phyloP scores from a whole-genome alignment of 768 basidiomycete genomes.

The Multifurca ochricompacta region DNA sequence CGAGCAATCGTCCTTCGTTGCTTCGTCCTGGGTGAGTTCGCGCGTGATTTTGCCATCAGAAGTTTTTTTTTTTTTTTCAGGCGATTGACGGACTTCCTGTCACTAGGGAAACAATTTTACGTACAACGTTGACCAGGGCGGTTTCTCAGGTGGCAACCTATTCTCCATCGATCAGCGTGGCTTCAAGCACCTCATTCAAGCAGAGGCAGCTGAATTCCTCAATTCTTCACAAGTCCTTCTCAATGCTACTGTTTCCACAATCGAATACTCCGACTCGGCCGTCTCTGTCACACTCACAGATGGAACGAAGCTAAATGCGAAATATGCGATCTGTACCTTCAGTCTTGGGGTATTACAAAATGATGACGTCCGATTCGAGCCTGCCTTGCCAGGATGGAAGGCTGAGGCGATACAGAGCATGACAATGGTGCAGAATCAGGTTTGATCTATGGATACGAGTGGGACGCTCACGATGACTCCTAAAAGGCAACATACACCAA shows the following conservation, averaged over 20 bases:
- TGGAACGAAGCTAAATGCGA: conserved; percentile 26
- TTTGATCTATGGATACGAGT: background rate
- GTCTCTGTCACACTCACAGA: conserved; percentile 34
- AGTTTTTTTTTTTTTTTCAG: too few relatives aligned
- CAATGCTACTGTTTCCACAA: conserved; percentile 40
- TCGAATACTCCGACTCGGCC: conserved; percentile 36
- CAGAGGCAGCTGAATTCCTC: conserved; percentile 50
- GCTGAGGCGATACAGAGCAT: conserved; percentile 54
- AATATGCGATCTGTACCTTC: conserved; percentile 41
- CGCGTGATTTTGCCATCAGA: too few relatives aligned
- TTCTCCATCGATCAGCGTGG: conserved; percentile 55
- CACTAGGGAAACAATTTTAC: conserved; percentile 58
- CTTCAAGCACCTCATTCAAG: conserved; percentile 46
- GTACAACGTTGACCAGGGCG: conserved; percentile 40
- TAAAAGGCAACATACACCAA: background rate
- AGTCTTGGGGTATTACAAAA: conserved; percentile 28
- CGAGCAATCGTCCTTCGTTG: conserved; percentile 48
- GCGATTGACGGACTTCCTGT: background rate
- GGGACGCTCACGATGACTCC: background rate
- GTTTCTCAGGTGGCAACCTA: conserved; percentile 46
- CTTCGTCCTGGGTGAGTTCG: conserved; percentile 44
- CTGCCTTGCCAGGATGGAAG: conserved; percentile 50
- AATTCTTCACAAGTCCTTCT: conserved; percentile 36
- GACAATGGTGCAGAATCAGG: conserved; percentile 38
- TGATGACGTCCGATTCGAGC: conserved; percentile 43